Base-by-base conservation (phyloP, 106 monocot genomes). In the Dioscorea dumetorum region DNA sequence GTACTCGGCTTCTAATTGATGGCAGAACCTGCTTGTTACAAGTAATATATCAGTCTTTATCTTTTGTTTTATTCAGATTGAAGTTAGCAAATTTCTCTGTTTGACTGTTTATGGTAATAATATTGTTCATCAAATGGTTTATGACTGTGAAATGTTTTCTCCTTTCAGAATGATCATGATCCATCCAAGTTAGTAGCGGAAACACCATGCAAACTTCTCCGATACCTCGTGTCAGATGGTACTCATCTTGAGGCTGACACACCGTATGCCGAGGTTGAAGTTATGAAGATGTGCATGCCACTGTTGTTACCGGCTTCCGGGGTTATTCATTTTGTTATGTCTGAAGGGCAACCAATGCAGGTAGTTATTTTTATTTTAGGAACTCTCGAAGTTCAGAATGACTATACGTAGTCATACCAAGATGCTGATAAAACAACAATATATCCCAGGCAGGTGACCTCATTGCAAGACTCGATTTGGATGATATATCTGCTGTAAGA, bases 201-300 rank as follows among this genome's bases (percentile, higher is more conserved):
- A 67, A 99, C 99, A 62, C 99, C 99, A 54, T 99, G 99, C 87
- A 99, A 99, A 63, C 84, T 99, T 64, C 84, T 99, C 23, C 86
- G 93, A 3, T 99, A 79, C 76, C 77, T 99, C 77, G 87, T 99
- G 70, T 60, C 87, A n/a, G 93, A 99, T 83, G 92, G 80, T 58
- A 74, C 72, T 77, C 99, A 90, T 78, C 81, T 93, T 18, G 99
- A 99, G 12, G 76, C 92, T 57, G 89, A 99, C 73, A 65, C 79
- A 62, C 84, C 97, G 57, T 92, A 99, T 81, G 97, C 85, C 23
- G 97, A 99, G 73, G 97, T 99, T 76, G 97, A 99, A 71, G 97
- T 99, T 48, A 99, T 99, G 97, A 99, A 99, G 61, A 99, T 99
- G 97, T 99, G 97, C 77, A 93, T 99, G 97, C 97, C 97, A 32